Conservation (phyloP, 139 green algal species). For the Volvox africanus region DNA sequence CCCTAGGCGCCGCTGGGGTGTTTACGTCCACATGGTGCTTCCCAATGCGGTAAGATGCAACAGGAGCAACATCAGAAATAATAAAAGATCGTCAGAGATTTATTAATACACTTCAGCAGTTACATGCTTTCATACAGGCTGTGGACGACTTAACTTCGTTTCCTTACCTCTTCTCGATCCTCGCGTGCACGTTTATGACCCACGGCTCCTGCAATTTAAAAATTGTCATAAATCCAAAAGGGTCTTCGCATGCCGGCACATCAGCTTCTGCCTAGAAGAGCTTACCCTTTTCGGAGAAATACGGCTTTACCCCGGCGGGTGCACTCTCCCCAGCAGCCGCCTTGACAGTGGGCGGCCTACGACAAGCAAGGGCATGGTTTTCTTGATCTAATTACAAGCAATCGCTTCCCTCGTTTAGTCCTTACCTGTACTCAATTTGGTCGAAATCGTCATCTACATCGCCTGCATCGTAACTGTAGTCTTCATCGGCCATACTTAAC, state of each 20-base stretch:
- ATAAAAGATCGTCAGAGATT: no score
- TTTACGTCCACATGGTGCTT: slow-evolving; percentile 36
- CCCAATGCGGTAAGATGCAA: no score
- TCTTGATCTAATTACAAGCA: not conserved
- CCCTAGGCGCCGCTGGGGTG: not conserved
- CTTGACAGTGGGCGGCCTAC: slow-evolving; percentile 9
- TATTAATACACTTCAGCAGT: no score
- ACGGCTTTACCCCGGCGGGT: not conserved
- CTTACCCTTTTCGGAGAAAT: not conserved
- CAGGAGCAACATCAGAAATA: no score
- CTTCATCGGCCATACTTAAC: slow-evolving; percentile 9
- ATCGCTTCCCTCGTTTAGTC: not conserved
- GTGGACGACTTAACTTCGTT: no score
- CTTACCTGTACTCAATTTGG: slow-evolving; percentile 26
- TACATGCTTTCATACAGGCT: no score
- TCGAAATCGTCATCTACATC: slow-evolving; percentile 12
- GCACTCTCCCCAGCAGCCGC: not conserved
- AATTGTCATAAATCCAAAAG: no score
- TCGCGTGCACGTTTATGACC: not conserved
- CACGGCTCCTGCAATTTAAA: not conserved
- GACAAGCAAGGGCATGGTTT: no score
- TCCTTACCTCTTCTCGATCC: not conserved
- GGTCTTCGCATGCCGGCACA: no score
- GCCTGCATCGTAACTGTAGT: not conserved
- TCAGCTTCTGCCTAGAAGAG: no score